Evolutionary conservation across 495 filamentous ascomycete genomes (phyloP), one percentile per base, ranked within the genome.

Genomic region (Penicillium arizonense): DNA sequence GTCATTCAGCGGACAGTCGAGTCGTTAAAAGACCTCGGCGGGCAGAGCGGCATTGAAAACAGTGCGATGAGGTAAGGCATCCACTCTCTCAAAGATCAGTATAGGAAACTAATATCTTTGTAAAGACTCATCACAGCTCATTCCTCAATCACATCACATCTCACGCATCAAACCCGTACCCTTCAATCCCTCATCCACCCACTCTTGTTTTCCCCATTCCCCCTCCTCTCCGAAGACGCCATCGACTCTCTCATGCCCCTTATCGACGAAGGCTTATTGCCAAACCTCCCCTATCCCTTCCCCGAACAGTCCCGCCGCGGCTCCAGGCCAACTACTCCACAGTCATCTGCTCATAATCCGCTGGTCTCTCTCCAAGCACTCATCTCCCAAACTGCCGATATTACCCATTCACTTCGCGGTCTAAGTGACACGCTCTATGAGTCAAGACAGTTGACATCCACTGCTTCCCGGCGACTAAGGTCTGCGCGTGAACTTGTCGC

Each of bases 361-460:
- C 75, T 90, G 67, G 61, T 71, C 21, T 73, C 77, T 26, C 66
- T 85, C n/a, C 77, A 84, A 49, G 68, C 75, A 32, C 73, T 77
- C 5, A 71, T 78, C 52, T 69, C 77, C 2, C 77, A 76, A 62
- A 96, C 91, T 0, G 70, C 84, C 21, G 90, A 94, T 37, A 80
- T 97, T 13, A 83, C 89, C 28, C 78, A 85, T 47, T 87, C 89
- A 2, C 85, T 98, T 39, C 88, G 88, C 52, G 83, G 88, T 57
- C 78, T 98, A 6, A 87, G 87, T n/a, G 94, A 98, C 65, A 91
- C 89, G 0, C 77, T 97, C 18, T 92, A 97, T 69, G 96, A 97
- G 85, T 87, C 84, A n/a, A 82, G 90, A 3, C 94, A 98, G 64
- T 85, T 88, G 0, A 91, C 88, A 1, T 85, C 84, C 1, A 85